Conservation (phyloP, 2,329 filamentous ascomycete species). For the Alternaria brassicicola region DNA sequence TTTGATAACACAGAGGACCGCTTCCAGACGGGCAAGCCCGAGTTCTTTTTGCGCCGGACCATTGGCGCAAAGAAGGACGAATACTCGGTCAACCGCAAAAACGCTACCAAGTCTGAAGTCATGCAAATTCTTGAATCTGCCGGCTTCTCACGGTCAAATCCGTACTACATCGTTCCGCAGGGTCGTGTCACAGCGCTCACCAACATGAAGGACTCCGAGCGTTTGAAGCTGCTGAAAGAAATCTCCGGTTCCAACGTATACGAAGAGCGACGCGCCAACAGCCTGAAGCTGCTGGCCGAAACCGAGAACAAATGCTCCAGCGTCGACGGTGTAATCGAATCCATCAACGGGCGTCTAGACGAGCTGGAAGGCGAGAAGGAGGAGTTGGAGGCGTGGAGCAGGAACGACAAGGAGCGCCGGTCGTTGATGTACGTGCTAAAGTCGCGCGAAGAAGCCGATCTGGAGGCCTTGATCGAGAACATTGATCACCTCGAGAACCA, state of each 20-base stretch:
- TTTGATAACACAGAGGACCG: conserved; percentile 98
- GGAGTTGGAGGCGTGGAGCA: conserved; percentile 90
- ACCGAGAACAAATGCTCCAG: conserved; percentile 93
- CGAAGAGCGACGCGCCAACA: conserved; percentile 88
- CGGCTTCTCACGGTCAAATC: conserved; percentile 95
- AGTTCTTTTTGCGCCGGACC: conserved; percentile 88
- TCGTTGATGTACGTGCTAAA: conserved; percentile 96
- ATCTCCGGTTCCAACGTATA: conserved; percentile 99
- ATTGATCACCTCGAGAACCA: conserved; percentile 82
- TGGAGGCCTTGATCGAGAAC: conserved; percentile 77
- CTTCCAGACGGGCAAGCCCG: conserved; percentile 90
- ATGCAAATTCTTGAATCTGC: conserved; percentile 95
- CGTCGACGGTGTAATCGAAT: conserved; percentile 89
- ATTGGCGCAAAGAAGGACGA: conserved; percentile 99
- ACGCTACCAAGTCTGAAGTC: conserved; percentile 91
- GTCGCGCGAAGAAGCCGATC: conserved; percentile 82
- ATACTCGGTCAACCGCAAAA: conserved; percentile 96
- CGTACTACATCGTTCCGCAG: conserved; percentile 98
- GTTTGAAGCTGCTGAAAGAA: conserved; percentile 89
- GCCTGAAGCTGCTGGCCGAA: conserved; percentile 94
- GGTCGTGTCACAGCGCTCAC: conserved; percentile 94
- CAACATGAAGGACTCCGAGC: conserved; percentile 97
- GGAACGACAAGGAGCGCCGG: conserved; percentile 88
- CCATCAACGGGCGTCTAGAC: conserved; percentile 85
- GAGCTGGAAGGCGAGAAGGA: conserved; percentile 98